Evolutionary conservation across 148 eudicot species (phyloP), one percentile per base, ranked within the genome.

Genomic region (Rhododendron mucronatum): DNA sequence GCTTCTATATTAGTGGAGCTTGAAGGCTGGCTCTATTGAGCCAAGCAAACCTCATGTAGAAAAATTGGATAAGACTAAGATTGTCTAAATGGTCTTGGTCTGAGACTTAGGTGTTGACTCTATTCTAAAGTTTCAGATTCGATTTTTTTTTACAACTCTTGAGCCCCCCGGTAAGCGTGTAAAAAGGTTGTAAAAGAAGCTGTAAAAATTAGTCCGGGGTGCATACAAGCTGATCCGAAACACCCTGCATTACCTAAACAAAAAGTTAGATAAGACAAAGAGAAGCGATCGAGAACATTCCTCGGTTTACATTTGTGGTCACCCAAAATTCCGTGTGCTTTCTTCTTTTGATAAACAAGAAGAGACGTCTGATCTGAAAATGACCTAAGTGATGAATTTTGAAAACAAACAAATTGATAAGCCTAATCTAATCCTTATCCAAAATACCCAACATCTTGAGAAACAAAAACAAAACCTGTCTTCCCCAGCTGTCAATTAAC

Each of bases 181-280:
- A 6, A 41, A 41, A 41, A 0, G 6, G 1, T 6, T 6, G 0
- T 41, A 0, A 6, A 0, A 41, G 45, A 0, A 7, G 0, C 1
- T 5, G 45, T 41, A 41, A 1, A 7, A 0, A 41, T 41, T 41
- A 6, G 45, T 41, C 44, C 7, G 44, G 5, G 7, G 7, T 37
- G 3, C 39, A 3, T 8, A 7, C 7, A 41, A 41, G 0, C 0
- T 41, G 45, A 1, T 0, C 1, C 7, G 45, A 1, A 6, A 41
- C 45, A 41, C 1, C 0, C 0, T 41, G 1, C 1, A 6, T 6
- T 0, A 5, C 7, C 45, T 41, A 39, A 39, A 41, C 7, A 41
- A 41, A 41, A 41, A 41, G 7, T 5, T 0, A 7, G 50, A 47
- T 47, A 47, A 55, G 61, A 55, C 61, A 55, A 55, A 5, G 5